A percentile compares a stretch with the other conserved stretches of the same genome.
phyloP scores from a whole-genome alignment of 1,284 basidiomycete species.

The Ganoderma meredithae region DNA sequence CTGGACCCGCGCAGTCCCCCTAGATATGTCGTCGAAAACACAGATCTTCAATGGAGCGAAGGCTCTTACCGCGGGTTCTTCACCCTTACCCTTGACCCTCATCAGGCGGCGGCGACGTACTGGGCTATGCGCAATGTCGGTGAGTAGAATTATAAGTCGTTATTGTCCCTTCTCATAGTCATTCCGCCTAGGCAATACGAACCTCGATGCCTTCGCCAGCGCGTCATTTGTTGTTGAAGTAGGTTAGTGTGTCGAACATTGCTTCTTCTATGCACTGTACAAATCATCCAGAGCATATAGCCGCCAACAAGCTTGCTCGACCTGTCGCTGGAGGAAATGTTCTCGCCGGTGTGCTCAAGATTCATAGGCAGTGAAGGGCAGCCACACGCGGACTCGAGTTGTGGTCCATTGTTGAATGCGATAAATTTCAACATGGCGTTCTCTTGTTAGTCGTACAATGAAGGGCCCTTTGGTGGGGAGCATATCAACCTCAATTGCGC shows the following conservation, averaged over 20 bases:
- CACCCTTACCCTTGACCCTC: conserved; percentile 55
- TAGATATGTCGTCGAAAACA: conserved; percentile 52
- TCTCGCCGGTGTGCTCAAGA: conserved; percentile 49
- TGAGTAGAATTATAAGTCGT: conserved; percentile 34
- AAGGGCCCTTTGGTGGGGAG: not conserved
- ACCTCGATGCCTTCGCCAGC: conserved; percentile 57
- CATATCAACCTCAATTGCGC: not conserved
- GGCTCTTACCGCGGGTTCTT: conserved; percentile 71
- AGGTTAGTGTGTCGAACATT: conserved; percentile 29
- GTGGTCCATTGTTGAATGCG: not conserved
- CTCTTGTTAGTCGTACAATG: not conserved
- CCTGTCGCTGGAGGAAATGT: conserved; percentile 62
- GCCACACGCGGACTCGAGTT: not conserved
- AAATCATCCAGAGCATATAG: not conserved
- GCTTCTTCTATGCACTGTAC: not conserved
- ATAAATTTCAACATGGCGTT: not conserved
- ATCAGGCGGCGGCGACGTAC: conserved; percentile 60
- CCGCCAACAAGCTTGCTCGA: conserved; percentile 58
- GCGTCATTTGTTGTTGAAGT: conserved; percentile 54
- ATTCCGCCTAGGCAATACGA: conserved; percentile 46
- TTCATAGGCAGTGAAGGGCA: not conserved
- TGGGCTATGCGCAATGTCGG: conserved; percentile 66
- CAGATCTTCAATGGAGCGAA: conserved; percentile 70
- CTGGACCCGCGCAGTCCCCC: conserved; percentile 65
- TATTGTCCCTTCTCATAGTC: not conserved